Base-by-base conservation (phyloP, 306 rosid species). In the Argentina anserina region DNA sequence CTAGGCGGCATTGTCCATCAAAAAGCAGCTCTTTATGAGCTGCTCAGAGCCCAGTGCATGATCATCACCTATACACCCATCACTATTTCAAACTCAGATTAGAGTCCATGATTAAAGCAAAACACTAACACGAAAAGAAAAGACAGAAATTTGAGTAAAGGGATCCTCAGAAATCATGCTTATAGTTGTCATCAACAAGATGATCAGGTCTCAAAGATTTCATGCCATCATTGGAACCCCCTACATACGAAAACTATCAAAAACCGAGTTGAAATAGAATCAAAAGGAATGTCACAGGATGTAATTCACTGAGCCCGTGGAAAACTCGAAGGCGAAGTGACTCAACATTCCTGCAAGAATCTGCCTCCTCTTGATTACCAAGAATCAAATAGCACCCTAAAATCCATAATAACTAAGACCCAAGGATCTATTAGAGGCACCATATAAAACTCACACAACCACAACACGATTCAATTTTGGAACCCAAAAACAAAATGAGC, bases 11-110 rank as follows among this genome's bases (percentile, higher is more conserved):
- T 21, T 89, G 75, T 90, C 80, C 97, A 82, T 93, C 97, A 92
- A 25, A 3, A 20, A 65, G 78, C 86, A 85, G 83, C 28, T 15
- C 15, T 8, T 53, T 55, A n/a, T 6, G 6, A 75, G 61, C 89
- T 74, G 85, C 85, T 90, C 98, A 90, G 98, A 89, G 98, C 98
- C 98, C 98, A 90, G 97, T 93, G 98, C 98, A 61, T 81, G 60
- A 71, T 86, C 90, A 83, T 86, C 90, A 81, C 68, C 67, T 79
- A 56, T 50, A 68, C 60, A 9, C 23, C 25, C 15, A 5, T 39
- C 14, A 15, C 9, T 4, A 70, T 26, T 43, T 31, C 4, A 72
- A 75, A 36, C 0, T 2, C 14, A 7, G 1, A 0, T 26, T n/a
- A n/a, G n/a, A n/a, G n/a, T n/a, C n/a, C n/a, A n/a, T n/a, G 20